Evolutionary conservation across 139 green algal species (phyloP).

Genomic region (Diplosphaera chodatii): DNA sequence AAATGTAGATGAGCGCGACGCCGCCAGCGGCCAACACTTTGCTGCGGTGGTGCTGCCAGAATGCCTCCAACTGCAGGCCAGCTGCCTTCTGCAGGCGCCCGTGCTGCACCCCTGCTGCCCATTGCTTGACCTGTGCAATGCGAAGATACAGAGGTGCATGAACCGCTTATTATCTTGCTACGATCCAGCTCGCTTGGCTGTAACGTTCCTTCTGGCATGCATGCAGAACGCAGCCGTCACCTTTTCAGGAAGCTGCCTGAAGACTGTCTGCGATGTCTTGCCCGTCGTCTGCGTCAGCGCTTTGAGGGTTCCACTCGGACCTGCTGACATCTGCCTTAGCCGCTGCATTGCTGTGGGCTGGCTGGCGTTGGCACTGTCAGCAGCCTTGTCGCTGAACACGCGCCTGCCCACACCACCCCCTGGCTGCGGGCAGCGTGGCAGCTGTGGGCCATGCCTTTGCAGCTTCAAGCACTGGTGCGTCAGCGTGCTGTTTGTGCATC

Average conservation of each 20-base stretch:
- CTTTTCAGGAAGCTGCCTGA: background rate
- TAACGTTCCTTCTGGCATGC: too few species aligned
- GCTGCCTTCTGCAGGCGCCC: conserved; percentile 32
- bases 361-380: background rate
- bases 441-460: too few species aligned
- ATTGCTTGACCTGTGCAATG: conserved; percentile 26
- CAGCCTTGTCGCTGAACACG: background rate
- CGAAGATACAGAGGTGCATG: too few species aligned
- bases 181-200: too few species aligned
- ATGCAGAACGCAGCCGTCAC: too few species aligned
- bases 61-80: conserved; percentile 45
- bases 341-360: background rate
- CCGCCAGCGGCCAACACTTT: conserved; percentile 24
- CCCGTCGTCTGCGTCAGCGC: background rate
- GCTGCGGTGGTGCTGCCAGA: conserved; percentile 46
- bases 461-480: too few species aligned
- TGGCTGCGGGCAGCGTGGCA: background rate
- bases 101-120: conserved; percentile 11
- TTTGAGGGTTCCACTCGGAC: background rate
- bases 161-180: too few species aligned
- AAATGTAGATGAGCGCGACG: conserved; percentile 18
- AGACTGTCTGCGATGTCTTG: background rate
- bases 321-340: background rate
- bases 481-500: too few species aligned
- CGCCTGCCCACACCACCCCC: background rate